Percentiles rank a stretch among this genome's conserved stretches.
These are phyloP conservation scores for Diplocarpon mali DNA, from an alignment of 2,329 filamentous ascomycete species.

Conservation along the genomic window DNA sequence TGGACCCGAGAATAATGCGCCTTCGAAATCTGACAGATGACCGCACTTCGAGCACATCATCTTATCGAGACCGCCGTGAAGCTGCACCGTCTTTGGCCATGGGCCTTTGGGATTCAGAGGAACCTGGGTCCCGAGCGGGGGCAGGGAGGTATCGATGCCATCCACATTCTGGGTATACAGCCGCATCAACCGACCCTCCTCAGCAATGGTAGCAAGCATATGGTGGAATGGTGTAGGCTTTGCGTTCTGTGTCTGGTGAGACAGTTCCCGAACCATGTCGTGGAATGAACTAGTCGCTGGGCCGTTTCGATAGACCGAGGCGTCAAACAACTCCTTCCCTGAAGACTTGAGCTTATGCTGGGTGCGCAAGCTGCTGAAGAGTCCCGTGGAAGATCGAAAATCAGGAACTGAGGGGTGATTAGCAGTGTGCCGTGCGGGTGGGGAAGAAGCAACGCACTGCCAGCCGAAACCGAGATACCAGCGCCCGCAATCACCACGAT, in stretches of 20 bases:
- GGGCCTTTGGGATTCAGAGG: slow-evolving; percentile 75
- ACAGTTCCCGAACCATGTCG: slow-evolving; percentile 86
- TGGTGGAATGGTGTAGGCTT: slow-evolving; percentile 86
- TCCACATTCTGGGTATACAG: slow-evolving; percentile 97
- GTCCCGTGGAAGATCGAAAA: slow-evolving; percentile 81
- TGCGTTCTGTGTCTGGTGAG: slow-evolving; percentile 64
- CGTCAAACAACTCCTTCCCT: slow-evolving; percentile 92
- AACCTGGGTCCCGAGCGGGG: slow-evolving; percentile 67
- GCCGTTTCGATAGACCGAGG: slow-evolving; percentile 92
- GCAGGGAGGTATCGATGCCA: slow-evolving; percentile 77
- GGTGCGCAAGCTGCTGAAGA: slow-evolving; percentile 75
- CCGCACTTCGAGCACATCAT: slow-evolving; percentile 96
- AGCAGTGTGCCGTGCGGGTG: slow-evolving; percentile 10
- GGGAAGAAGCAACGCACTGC: slow-evolving; percentile 48
- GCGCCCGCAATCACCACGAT: slow-evolving; percentile 95
- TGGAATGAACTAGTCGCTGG: slow-evolving; percentile 84
- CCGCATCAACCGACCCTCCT: slow-evolving; percentile 76
- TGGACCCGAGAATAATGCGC: slow-evolving; percentile 71
- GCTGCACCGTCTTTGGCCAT: slow-evolving; percentile 87
- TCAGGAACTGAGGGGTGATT: slow-evolving; percentile 58
- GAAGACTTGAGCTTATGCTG: slow-evolving; percentile 89
- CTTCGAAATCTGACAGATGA: slow-evolving; percentile 63
- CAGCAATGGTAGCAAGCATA: slow-evolving; percentile 77
- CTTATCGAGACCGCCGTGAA: slow-evolving; percentile 86
- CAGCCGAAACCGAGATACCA: slow-evolving; percentile 92